These are phyloP conservation scores for Botrytis aclada DNA, from an alignment of 2,329 filamentous ascomycete species.

Conservation along the genomic window DNA sequence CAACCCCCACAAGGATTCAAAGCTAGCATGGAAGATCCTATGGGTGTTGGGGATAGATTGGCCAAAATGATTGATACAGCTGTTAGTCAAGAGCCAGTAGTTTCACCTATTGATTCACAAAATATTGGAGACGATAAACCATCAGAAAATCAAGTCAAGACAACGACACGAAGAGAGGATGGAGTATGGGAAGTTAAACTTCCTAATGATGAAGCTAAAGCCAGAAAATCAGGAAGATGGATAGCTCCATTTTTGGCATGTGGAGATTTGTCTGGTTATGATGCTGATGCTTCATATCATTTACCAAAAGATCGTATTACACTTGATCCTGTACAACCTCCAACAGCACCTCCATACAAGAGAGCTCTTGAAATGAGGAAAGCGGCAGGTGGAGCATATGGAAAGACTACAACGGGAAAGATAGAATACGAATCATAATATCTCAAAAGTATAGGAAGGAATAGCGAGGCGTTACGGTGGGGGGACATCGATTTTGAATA, in stretches of 20 bases:
- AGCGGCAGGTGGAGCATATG: slow-evolving; percentile 63
- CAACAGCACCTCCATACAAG: slow-evolving; percentile 93
- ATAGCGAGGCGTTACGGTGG: slow-evolving; percentile 13
- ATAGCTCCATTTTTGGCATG: slow-evolving; percentile 97
- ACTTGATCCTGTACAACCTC: slow-evolving; percentile 89
- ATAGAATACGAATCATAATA: background rate
- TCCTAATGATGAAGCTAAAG: slow-evolving; percentile 39
- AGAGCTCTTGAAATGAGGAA: slow-evolving; percentile 81
- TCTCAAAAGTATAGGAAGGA: background rate
- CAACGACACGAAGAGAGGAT: slow-evolving; percentile 25
- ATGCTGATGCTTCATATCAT: slow-evolving; percentile 91
- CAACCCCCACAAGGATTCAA: slow-evolving; percentile 72
- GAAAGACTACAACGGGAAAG: slow-evolving; percentile 29
- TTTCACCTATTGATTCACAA: slow-evolving; percentile 47
- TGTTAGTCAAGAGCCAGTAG: slow-evolving; percentile 42
- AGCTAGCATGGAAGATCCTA: slow-evolving; percentile 70
- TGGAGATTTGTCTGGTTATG: slow-evolving; percentile 89
- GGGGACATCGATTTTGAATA: background rate
- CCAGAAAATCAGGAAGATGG: slow-evolving; percentile 59
- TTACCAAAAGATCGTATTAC: slow-evolving; percentile 83
- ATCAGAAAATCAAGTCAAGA: slow-evolving; percentile 30
- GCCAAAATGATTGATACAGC: slow-evolving; percentile 48
- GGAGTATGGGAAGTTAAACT: slow-evolving; percentile 32
- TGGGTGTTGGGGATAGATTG: slow-evolving; percentile 61
- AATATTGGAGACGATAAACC: slow-evolving; percentile 46